These are phyloP conservation scores for Alternaria tenuissima DNA, from an alignment of 2,329 filamentous ascomycete genomes.

Conservation along the genomic window DNA sequence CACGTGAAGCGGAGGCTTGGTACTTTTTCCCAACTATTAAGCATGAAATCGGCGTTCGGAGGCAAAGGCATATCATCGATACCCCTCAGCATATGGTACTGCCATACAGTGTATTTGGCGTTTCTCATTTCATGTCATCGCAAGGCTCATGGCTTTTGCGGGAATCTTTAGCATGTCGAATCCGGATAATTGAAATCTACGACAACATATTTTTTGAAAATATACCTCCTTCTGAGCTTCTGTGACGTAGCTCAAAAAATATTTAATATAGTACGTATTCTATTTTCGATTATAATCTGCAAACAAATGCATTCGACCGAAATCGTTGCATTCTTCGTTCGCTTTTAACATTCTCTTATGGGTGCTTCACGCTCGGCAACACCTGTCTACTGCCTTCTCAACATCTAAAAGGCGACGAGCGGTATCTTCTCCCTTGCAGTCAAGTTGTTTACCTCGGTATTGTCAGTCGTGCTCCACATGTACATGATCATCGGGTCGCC, in stretches of 20 bases:
- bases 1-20: neutral
- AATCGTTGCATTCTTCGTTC: too few species aligned
- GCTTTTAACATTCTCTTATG: neutral
- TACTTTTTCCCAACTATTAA: neutral
- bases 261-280: neutral
- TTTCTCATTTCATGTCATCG: slow-evolving; percentile 2
- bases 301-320: neutral
- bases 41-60: slow-evolving; percentile 16
- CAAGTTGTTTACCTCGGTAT: slow-evolving; percentile 8
- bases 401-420: slow-evolving; percentile 1
- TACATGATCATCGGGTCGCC: neutral
- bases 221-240: neutral
- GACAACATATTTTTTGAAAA: neutral
- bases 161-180: neutral
- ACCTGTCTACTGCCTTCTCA: neutral
- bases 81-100: slow-evolving; percentile 17
- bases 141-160: neutral
- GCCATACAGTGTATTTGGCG: slow-evolving; percentile 6
- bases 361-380: neutral
- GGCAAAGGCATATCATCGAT: slow-evolving; percentile 16
- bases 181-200: neutral
- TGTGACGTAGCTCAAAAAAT: neutral
- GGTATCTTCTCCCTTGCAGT: slow-evolving; percentile 4
- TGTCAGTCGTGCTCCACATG: slow-evolving; percentile 14
- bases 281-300: neutral